Percentiles rank a stretch among this genome's conserved stretches.
These are phyloP conservation scores for Rhizopus delemar DNA, from an alignment of 371 early-diverging fungal genomes.

Conservation along the genomic window DNA sequence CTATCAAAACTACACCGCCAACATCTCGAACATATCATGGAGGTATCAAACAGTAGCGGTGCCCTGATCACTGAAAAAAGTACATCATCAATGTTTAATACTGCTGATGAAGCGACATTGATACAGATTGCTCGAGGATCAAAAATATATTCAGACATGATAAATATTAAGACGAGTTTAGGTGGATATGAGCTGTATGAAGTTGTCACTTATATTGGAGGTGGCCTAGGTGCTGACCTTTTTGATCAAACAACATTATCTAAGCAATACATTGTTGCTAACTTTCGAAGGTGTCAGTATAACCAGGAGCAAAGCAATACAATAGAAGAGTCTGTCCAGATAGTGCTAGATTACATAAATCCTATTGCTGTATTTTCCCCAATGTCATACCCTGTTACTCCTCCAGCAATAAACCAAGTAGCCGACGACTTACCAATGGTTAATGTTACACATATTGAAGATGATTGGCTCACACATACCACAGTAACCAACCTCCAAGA, in stretches of 20 bases:
- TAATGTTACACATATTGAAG: neutral
- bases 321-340: neutral
- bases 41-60: slow-evolving; percentile 23
- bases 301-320: slow-evolving; percentile 12
- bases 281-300: slow-evolving; percentile 19
- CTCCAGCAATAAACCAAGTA: neutral
- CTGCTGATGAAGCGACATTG: slow-evolving; percentile 36
- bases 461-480: neutral
- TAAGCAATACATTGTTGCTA: slow-evolving; percentile 44
- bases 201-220: slow-evolving; percentile 57
- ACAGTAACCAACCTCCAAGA: neutral
- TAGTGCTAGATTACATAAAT: neutral
- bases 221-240: slow-evolving; percentile 61
- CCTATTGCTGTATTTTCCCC: slow-evolving; percentile 19
- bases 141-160: slow-evolving; percentile 51
- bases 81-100: slow-evolving; percentile 42
- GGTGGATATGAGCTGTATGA: slow-evolving; percentile 54
- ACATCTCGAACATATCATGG: slow-evolving; percentile 35
- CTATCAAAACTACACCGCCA: slow-evolving; percentile 44
- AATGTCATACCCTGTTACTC: slow-evolving; percentile 18
- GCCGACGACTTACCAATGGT: neutral
- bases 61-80: slow-evolving; percentile 49
- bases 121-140: slow-evolving; percentile 34
- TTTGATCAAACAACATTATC: slow-evolving; percentile 26
- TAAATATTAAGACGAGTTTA: slow-evolving; percentile 52